phyloP scores from a whole-genome alignment of 1,284 basidiomycete species.

The Afroboletus lepidellus region DNA sequence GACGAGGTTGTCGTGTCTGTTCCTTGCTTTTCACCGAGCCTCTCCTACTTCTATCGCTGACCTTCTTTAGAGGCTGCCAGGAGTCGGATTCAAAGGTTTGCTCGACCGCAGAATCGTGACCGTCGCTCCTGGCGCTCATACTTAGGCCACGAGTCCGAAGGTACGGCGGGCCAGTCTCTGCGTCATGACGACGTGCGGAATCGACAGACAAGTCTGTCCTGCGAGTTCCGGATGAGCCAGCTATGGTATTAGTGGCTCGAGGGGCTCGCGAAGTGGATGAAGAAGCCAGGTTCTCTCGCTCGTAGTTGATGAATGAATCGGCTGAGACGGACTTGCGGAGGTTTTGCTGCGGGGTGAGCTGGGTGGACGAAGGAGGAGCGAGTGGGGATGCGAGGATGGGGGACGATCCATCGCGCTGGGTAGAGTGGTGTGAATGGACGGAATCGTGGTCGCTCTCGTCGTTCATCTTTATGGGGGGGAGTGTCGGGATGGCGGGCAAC shows the following conservation, averaged over 20 bases:
- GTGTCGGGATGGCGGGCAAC: constrained; percentile 43
- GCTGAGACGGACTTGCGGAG: constrained; percentile 73
- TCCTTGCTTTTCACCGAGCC: constrained; percentile 34
- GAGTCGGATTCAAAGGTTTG: constrained; percentile 28
- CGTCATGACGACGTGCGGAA: constrained; percentile 29
- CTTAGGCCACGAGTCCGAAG: constrained; percentile 55
- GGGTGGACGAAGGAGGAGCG: constrained; percentile 23
- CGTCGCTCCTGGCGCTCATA: constrained; percentile 43
- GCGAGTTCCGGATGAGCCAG: constrained; percentile 19
- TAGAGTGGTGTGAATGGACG: constrained; percentile 10
- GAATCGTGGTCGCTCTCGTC: constrained; percentile 24
- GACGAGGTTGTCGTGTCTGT: constrained; percentile 28
- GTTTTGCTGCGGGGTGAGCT: constrained; percentile 27
- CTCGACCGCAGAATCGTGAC: constrained; percentile 26
- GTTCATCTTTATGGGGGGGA: constrained; percentile 48
- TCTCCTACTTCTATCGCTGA: constrained; percentile 34
- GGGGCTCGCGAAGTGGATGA: constrained; percentile 36
- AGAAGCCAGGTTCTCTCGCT: constrained; percentile 37
- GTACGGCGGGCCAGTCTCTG: constrained; percentile 36
- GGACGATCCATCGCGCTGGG: constrained; percentile 37
- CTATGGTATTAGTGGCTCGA: constrained; percentile 28
- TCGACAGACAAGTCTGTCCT: constrained; percentile 26
- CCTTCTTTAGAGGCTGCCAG: constrained; percentile 32
- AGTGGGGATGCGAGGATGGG: constrained; percentile 18
- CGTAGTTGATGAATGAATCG: constrained; percentile 63